Evolutionary conservation across 306 rosid species (phyloP).

Genomic region (Trifolium pratense): DNA sequence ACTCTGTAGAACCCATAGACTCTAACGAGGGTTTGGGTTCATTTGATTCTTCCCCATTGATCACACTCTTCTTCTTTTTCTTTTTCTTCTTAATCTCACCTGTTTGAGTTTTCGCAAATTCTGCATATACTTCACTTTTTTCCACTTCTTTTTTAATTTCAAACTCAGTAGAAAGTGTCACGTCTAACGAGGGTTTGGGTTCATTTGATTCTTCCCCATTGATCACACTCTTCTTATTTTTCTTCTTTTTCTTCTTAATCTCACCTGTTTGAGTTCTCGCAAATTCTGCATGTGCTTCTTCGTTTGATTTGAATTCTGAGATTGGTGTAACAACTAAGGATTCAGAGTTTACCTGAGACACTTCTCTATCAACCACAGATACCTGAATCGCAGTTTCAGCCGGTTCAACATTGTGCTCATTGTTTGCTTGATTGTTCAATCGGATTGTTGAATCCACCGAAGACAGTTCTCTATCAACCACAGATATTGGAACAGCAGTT

Average conservation of each 20-base stretch:
- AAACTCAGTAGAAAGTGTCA: neutral
- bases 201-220: neutral
- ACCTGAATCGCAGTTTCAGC: neutral
- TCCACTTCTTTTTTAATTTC: neutral
- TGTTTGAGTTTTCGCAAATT: neutral
- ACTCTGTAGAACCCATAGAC: neutral
- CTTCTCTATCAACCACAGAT: neutral
- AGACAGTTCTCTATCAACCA: neutral
- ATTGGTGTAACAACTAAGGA: neutral
- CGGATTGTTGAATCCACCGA: neutral
- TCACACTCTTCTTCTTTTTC: slow-evolving; percentile 11
- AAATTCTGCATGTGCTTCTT: neutral
- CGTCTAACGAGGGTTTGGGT: neutral
- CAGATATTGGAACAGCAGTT: neutral
- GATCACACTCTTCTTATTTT: neutral
- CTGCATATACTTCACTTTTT: neutral
- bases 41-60: neutral
- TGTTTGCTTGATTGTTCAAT: neutral
- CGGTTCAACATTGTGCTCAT: neutral
- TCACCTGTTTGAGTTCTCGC: too few relatives aligned
- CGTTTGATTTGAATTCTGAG: neutral
- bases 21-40: neutral
- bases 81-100: too few relatives aligned
- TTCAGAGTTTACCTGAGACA: slow-evolving; percentile 17
- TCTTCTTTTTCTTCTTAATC: neutral